Evolutionary conservation across 1,284 basidiomycete genomes (phyloP).

Genomic region (Ustilago shanxiensis): DNA sequence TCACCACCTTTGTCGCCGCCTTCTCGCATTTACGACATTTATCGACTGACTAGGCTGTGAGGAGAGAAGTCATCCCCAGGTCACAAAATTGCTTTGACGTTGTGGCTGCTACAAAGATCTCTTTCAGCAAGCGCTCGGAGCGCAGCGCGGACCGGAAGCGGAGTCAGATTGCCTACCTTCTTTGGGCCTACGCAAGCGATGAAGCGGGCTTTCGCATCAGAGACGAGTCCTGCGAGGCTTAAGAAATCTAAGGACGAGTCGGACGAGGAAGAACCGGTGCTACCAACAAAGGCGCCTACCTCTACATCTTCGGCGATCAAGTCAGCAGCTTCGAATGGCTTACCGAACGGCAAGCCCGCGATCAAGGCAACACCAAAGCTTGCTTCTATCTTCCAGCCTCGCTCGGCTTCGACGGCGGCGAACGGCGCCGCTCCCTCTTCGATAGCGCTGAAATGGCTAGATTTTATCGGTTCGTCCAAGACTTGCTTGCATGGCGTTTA

Average conservation of each 20-base stretch:
- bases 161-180: neutral
- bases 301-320: neutral
- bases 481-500: conserved; percentile 47
- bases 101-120: conserved; percentile 20
- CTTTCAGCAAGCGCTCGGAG: conserved; percentile 5
- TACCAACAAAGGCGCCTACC: conserved; percentile 12
- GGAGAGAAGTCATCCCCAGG: too few relatives aligned
- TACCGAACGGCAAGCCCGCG: neutral
- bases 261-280: conserved; percentile 11
- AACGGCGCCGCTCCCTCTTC: neutral
- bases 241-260: conserved; percentile 27
- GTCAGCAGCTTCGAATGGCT: neutral
- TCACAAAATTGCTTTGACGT: conserved; percentile 5
- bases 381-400: conserved; percentile 47
- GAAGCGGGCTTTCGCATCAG: conserved; percentile 26
- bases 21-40: too few relatives aligned
- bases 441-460: conserved; percentile 37
- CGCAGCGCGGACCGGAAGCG: conserved; percentile 10
- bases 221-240: neutral
- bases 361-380: conserved; percentile 23
- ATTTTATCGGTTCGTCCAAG: conserved; percentile 20
- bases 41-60: neutral
- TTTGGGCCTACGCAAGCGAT: conserved; percentile 1
- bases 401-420: neutral
- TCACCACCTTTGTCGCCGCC: too few relatives aligned